Conservation (phyloP, 805 yeast genomes). For the Nakazawaea sp. region DNA sequence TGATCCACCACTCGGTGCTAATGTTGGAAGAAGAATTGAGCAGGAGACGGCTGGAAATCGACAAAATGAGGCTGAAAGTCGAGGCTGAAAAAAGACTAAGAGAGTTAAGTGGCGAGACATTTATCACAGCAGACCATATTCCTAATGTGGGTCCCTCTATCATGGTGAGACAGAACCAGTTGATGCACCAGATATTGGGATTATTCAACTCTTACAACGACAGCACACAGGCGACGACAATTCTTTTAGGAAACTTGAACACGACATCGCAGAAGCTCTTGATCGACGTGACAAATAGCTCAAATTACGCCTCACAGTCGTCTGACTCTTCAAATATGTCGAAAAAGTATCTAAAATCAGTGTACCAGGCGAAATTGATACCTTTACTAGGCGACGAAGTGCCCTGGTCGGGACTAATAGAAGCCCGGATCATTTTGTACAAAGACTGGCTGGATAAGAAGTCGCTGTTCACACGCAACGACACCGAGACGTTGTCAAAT, state of each 20-base stretch:
- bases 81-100: conserved; percentile 4
- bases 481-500: background rate
- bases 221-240: background rate
- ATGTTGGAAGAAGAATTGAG: conserved; percentile 1
- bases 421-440: conserved; percentile 5
- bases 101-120: conserved; percentile 2
- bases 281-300: background rate
- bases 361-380: conserved; percentile 5
- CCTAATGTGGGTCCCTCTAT: conserved; percentile 1
- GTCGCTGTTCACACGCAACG: background rate
- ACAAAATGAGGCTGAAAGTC: background rate
- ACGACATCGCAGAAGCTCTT: conserved; percentile 3
- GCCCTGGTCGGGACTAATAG: conserved; percentile 9
- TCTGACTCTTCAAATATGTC: background rate
- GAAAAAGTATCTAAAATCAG: conserved; percentile 1
- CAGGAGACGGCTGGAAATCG: conserved; percentile 2
- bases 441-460: conserved; percentile 7
- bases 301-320: background rate
- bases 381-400: conserved; percentile 8
- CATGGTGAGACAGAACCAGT: conserved; percentile 8
- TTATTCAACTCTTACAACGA: conserved; percentile 1
- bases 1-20: conserved; percentile 6
- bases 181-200: conserved; percentile 5
- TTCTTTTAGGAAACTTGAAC: conserved; percentile 7
- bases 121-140: background rate